Evolutionary conservation across 345 rosid genomes (phyloP).

Genomic region (Populus alba): DNA sequence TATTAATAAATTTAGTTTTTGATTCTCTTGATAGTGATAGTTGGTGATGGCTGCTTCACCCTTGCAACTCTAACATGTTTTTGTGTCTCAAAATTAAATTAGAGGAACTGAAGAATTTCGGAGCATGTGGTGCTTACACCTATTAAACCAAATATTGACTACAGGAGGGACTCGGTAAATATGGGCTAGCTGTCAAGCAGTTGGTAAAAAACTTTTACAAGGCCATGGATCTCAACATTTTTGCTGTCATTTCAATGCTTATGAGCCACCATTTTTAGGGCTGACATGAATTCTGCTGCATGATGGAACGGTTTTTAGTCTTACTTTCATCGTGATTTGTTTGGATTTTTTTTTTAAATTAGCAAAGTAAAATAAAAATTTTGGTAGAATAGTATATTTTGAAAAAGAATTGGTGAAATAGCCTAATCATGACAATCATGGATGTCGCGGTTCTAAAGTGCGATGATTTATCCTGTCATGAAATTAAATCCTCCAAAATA

Average conservation of each 20-base stretch:
- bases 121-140: background rate
- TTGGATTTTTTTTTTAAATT: too few species aligned
- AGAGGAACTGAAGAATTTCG: background rate
- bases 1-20: background rate
- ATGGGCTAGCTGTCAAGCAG: background rate
- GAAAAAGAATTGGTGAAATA: too few species aligned
- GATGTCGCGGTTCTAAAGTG: too few species aligned
- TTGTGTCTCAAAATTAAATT: background rate
- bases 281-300: background rate
- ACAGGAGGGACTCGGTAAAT: background rate
- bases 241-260: background rate
- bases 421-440: too few species aligned
- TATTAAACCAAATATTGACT: background rate
- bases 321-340: background rate
- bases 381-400: too few species aligned
- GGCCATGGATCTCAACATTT: background rate
- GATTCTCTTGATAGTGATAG: background rate
- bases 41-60: background rate
- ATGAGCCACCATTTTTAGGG: background rate
- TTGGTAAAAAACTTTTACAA: background rate
- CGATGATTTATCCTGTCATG: too few species aligned
- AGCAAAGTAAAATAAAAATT: too few species aligned
- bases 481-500: too few species aligned
- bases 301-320: background rate
- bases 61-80: constrained; percentile 12